phyloP scores from a whole-genome alignment of 371 early-diverging fungal genomes.

The Mortierella sp. region DNA sequence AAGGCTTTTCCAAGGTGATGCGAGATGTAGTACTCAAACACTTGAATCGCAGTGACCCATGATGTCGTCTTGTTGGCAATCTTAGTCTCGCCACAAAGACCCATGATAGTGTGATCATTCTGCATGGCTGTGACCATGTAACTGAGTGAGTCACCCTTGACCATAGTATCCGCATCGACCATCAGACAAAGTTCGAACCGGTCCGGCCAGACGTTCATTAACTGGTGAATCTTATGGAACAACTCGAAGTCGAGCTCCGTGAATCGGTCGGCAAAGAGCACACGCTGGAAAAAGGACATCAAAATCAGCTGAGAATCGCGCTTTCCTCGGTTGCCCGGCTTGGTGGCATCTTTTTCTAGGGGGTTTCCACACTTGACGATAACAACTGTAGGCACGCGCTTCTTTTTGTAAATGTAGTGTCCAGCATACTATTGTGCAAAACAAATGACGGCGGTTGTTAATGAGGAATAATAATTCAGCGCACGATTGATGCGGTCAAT shows the following conservation, averaged over 20 bases:
- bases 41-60: conserved; percentile 62
- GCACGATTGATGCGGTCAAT: not conserved
- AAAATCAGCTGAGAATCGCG: conserved; percentile 90
- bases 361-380: conserved; percentile 71
- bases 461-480: too few species aligned
- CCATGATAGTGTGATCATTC: conserved; percentile 74
- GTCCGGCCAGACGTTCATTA: conserved; percentile 72
- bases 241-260: conserved; percentile 83
- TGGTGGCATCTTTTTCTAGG: conserved; percentile 60
- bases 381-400: conserved; percentile 61
- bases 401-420: conserved; percentile 68
- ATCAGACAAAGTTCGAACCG: conserved; percentile 78
- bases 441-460: not conserved
- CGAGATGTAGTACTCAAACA: conserved; percentile 96
- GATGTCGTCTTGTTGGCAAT: conserved; percentile 74
- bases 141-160: conserved; percentile 70
- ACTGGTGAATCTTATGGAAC: conserved; percentile 72
- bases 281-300: conserved; percentile 83
- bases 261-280: conserved; percentile 82
- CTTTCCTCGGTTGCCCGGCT: conserved; percentile 89
- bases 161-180: conserved; percentile 82
- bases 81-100: conserved; percentile 79
- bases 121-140: conserved; percentile 74
- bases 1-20: conserved; percentile 97
- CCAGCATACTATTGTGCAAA: conserved; percentile 71